Conservation (phyloP, 164 flowering plant genomes). For the Kalanchoe fedtschenkoi region DNA sequence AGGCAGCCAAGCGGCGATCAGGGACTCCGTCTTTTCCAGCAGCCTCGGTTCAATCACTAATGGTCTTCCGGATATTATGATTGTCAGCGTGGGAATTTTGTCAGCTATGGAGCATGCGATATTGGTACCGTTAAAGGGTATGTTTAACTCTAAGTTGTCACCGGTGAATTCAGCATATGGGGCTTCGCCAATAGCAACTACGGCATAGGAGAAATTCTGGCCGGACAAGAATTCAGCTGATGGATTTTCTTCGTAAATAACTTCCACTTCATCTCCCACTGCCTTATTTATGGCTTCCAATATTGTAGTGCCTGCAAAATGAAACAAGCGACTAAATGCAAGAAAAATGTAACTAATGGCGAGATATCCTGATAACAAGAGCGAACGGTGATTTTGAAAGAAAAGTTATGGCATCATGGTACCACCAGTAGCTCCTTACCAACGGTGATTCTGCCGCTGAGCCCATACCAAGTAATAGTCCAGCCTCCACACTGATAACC, state of each 20-base stretch:
- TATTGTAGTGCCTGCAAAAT: constrained; percentile 50
- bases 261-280: constrained; percentile 45
- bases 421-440: constrained; percentile 33
- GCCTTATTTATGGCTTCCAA: constrained; percentile 55
- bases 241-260: constrained; percentile 46
- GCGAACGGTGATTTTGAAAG: neutral
- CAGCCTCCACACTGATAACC: constrained; percentile 95
- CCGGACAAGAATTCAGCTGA: constrained; percentile 34
- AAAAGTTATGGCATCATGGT: neutral
- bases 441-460: constrained; percentile 58
- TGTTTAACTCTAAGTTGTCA: constrained; percentile 46
- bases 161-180: constrained; percentile 69
- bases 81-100: constrained; percentile 54
- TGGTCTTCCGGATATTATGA: constrained; percentile 75
- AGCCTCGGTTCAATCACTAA: constrained; percentile 46
- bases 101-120: constrained; percentile 35
- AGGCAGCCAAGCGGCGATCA: constrained; percentile 83
- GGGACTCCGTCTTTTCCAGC: constrained; percentile 51
- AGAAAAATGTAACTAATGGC: too few relatives aligned
- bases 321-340: too few relatives aligned
- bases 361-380: neutral
- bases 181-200: constrained; percentile 71
- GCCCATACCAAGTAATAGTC: constrained; percentile 66
- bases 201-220: constrained; percentile 49
- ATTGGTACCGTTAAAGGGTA: constrained; percentile 40